Conservation (phyloP, 257 asterid species). For the Solanum virginianum region DNA sequence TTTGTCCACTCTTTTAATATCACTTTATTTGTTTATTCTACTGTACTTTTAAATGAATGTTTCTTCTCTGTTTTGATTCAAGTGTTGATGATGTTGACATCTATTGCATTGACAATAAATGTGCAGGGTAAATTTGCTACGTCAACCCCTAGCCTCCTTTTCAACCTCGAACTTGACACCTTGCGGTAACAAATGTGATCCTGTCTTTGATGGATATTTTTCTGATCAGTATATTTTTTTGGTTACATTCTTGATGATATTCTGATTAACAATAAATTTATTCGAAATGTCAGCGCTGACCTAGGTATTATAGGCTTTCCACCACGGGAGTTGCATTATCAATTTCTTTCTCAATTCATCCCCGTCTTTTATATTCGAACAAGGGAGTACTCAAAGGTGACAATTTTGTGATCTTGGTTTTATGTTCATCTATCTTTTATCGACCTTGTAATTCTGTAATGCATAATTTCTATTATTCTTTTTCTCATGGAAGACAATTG, state of each 20-base stretch:
- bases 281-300: slow-evolving; percentile 66
- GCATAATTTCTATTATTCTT: slow-evolving; percentile 8
- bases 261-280: slow-evolving; percentile 1
- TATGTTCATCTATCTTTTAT: not conserved
- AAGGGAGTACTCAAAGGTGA: slow-evolving; percentile 92
- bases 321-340: slow-evolving; percentile 63
- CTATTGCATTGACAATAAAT: not conserved
- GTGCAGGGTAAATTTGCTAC: slow-evolving; percentile 72
- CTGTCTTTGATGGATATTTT: not conserved
- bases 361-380: slow-evolving; percentile 84
- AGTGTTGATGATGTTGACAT: not conserved
- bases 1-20: not conserved
- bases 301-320: slow-evolving; percentile 90
- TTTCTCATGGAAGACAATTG: slow-evolving; percentile 70
- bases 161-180: slow-evolving; percentile 92
- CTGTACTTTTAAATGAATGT: not conserved
- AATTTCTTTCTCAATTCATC: slow-evolving; percentile 76
- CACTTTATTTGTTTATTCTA: not conserved
- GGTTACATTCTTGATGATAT: not conserved
- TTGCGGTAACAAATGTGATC: slow-evolving; percentile 41
- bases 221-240: not conserved
- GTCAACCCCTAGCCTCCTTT: slow-evolving; percentile 71
- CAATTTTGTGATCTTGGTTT: slow-evolving; percentile 1
- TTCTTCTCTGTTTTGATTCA: not conserved
- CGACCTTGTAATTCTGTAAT: slow-evolving; percentile 1